A percentile compares a stretch with the other conserved stretches of the same genome.
phyloP scores from a whole-genome alignment of 805 yeast genomes.

The Wickerhamomyces subpelliculosus region DNA sequence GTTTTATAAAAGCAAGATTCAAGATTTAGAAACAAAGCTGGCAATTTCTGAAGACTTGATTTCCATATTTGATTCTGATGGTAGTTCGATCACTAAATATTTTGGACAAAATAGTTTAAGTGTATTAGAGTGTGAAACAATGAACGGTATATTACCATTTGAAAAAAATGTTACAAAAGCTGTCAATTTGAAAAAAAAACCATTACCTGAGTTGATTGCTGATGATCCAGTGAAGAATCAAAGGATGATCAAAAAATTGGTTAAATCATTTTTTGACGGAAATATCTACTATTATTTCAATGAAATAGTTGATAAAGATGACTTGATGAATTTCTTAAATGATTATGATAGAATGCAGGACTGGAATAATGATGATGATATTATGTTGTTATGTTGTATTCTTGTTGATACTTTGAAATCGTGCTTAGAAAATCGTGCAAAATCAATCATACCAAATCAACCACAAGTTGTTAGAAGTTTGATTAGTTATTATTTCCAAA shows the following conservation, averaged over 20 bases:
- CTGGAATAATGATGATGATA: slow-evolving; percentile 14
- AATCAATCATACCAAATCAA: slow-evolving; percentile 1
- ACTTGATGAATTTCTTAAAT: slow-evolving; percentile 8
- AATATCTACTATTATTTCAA: slow-evolving; percentile 7
- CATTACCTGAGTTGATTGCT: slow-evolving; percentile 7
- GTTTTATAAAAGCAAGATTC: slow-evolving; percentile 6
- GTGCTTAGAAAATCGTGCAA: neutral
- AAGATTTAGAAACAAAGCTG: slow-evolving; percentile 14
- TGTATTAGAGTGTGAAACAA: slow-evolving; percentile 6
- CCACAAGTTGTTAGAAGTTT: neutral
- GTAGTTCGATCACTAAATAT: slow-evolving; percentile 1
- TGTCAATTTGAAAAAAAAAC: slow-evolving; percentile 2
- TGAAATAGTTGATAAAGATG: slow-evolving; percentile 11
- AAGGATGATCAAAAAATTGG: slow-evolving; percentile 4
- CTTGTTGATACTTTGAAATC: slow-evolving; percentile 15
- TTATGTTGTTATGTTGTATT: slow-evolving; percentile 13
- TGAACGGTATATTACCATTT: neutral
- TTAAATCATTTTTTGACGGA: slow-evolving; percentile 11
- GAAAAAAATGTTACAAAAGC: neutral
- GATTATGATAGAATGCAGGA: slow-evolving; percentile 1
- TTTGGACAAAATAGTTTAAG: slow-evolving; percentile 10
- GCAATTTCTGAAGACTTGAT: slow-evolving; percentile 13
- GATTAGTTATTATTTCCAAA: slow-evolving; percentile 11
- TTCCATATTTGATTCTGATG: slow-evolving; percentile 16
- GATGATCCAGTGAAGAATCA: slow-evolving; percentile 4